Percentiles rank a stretch among this genome's conserved stretches.
Conservation (phyloP, 768 basidiomycete genomes). For the Hebeloma cylindrosporum region DNA sequence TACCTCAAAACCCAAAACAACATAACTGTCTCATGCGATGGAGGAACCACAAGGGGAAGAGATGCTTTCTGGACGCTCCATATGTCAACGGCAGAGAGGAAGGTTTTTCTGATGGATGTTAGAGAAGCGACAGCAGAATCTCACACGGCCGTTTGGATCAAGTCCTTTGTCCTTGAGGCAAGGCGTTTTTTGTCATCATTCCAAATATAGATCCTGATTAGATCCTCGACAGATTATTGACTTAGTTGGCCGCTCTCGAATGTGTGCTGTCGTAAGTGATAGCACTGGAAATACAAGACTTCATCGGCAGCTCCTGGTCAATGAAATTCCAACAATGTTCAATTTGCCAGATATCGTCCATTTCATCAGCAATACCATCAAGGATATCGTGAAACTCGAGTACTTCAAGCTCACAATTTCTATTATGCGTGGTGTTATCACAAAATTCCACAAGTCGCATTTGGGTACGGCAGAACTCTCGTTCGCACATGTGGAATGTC, state of each 20-base stretch:
- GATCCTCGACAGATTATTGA: conserved; percentile 14
- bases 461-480: conserved; percentile 15
- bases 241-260: conserved; percentile 20
- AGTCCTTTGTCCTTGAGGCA: conserved; percentile 13
- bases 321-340: conserved; percentile 18
- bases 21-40: conserved; percentile 21
- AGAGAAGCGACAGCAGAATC: conserved; percentile 25
- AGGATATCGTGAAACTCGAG: conserved; percentile 24
- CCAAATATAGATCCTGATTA: neutral
- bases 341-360: conserved; percentile 26
- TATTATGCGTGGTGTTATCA: conserved; percentile 19
- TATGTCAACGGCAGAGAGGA: conserved; percentile 26
- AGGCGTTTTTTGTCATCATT: conserved; percentile 4
- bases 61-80: conserved; percentile 33
- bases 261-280: conserved; percentile 24
- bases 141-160: conserved; percentile 29
- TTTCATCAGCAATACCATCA: conserved; percentile 24
- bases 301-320: conserved; percentile 9
- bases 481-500: conserved; percentile 9
- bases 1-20: conserved; percentile 17
- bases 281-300: conserved; percentile 28
- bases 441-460: conserved; percentile 22
- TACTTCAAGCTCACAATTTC: conserved; percentile 21
- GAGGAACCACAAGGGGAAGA: conserved; percentile 17
- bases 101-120: conserved; percentile 29